A percentile compares a stretch with the other conserved stretches of the same genome.
Conservation (phyloP, 2,329 filamentous ascomycete genomes). For the Akanthomyces dipterigenus region DNA sequence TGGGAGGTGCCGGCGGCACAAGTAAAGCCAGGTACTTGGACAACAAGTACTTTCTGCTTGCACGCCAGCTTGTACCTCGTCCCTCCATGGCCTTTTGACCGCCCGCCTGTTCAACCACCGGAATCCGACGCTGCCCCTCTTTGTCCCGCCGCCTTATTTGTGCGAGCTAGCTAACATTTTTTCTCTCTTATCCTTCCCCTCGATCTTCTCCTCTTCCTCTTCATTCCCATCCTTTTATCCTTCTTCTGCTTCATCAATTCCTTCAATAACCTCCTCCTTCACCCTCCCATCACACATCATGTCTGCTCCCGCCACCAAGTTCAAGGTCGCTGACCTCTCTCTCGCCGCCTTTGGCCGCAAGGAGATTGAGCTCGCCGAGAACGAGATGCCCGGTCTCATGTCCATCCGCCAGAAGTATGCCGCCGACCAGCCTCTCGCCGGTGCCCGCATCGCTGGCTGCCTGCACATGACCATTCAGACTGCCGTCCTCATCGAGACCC, state of each 20-base stretch:
- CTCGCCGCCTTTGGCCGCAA: conserved; percentile 97
- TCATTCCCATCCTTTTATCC: conserved; percentile 18
- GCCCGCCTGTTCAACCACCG: conserved; percentile 4
- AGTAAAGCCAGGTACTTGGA: background rate
- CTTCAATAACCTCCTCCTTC: conserved; percentile 17
- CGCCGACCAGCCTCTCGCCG: conserved; percentile 84
- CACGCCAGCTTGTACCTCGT: background rate
- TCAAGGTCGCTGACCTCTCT: conserved; percentile 98
- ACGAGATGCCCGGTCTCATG: conserved; percentile 98
- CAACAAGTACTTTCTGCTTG: background rate
- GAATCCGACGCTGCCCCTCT: conserved; percentile 10
- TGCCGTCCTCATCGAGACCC: conserved; percentile 97
- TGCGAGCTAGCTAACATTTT: conserved; percentile 11
- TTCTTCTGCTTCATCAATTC: conserved; percentile 19
- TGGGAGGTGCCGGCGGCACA: background rate
- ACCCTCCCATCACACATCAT: conserved; percentile 34
- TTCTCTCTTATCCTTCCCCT: conserved; percentile 20
- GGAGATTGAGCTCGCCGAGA: conserved; percentile 97
- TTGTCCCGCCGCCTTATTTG: conserved; percentile 7
- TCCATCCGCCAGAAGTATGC: conserved; percentile 89
- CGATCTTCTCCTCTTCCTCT: conserved; percentile 18
- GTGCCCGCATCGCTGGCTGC: conserved; percentile 94
- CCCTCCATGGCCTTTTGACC: background rate
- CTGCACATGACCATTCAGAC: conserved; percentile 99
- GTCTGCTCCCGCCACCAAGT: conserved; percentile 80